phyloP scores from a whole-genome alignment of 345 rosid species.

The Passiflora organensis region DNA sequence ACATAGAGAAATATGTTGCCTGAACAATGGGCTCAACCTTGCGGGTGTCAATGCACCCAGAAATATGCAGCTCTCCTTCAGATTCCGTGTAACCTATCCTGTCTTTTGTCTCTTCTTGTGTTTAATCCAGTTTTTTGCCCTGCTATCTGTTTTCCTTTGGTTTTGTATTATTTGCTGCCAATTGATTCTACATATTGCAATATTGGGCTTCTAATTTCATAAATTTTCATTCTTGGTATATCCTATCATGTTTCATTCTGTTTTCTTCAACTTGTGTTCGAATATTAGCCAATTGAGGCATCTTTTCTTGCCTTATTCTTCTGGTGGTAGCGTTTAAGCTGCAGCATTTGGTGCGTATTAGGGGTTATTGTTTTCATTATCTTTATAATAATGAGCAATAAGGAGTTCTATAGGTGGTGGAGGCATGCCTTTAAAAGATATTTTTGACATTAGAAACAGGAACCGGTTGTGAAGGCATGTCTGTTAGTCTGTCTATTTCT shows the following conservation, averaged over 20 bases:
- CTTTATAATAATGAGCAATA: background rate
- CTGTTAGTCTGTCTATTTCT: too few species aligned
- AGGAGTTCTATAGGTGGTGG: too few species aligned
- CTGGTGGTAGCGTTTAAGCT: background rate
- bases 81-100: constrained; percentile 57
- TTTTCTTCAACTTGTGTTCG: background rate
- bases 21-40: constrained; percentile 83
- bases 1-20: constrained; percentile 39
- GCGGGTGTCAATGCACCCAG: constrained; percentile 70
- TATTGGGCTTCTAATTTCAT: background rate
- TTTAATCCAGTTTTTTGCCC: background rate
- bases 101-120: background rate
- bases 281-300: too few species aligned
- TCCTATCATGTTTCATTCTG: background rate
- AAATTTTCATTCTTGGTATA: background rate
- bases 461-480: too few species aligned
- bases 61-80: constrained; percentile 77
- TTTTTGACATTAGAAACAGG: too few species aligned
- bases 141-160: background rate
- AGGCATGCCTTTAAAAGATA: too few species aligned
- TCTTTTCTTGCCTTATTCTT: background rate
- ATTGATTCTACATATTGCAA: background rate
- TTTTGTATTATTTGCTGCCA: background rate
- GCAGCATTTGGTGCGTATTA: background rate
- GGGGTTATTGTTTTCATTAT: background rate